phyloP scores from a whole-genome alignment of 768 basidiomycete species.

The Podaxis rugospora region DNA sequence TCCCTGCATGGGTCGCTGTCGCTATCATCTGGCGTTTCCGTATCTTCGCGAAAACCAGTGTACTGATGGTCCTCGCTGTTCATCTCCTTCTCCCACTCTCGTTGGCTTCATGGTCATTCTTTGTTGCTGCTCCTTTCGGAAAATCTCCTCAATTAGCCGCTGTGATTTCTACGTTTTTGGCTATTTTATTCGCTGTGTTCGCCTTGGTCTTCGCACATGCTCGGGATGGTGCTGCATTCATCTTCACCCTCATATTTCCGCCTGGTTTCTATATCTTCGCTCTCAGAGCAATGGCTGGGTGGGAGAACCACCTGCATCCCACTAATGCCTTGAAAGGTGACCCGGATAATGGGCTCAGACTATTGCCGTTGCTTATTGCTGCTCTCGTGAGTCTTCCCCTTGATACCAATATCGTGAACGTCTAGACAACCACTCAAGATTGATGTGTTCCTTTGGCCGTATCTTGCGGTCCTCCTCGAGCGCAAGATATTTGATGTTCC shows the following conservation, averaged over 20 bases:
- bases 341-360: conserved; percentile 50
- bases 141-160: conserved; percentile 73
- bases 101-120: conserved; percentile 69
- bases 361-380: conserved; percentile 59
- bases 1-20: conserved; percentile 75
- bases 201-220: conserved; percentile 49
- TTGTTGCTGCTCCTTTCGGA: conserved; percentile 64
- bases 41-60: conserved; percentile 60
- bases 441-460: conserved; percentile 72
- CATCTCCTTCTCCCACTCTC: conserved; percentile 66
- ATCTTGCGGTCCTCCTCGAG: conserved; percentile 56
- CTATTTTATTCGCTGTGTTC: conserved; percentile 63
- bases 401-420: neutral
- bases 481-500: conserved; percentile 56
- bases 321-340: conserved; percentile 54
- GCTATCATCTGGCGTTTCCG: conserved; percentile 59
- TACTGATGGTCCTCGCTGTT: conserved; percentile 54
- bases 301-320: conserved; percentile 52
- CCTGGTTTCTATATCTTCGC: conserved; percentile 75
- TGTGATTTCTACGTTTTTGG: conserved; percentile 58
- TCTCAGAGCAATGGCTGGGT: conserved; percentile 62
- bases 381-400: conserved; percentile 49
- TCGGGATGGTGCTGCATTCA: conserved; percentile 41
- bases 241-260: conserved; percentile 71
- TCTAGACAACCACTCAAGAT: conserved; percentile 36